A percentile compares a stretch with the other conserved stretches of the same genome.
Conservation (phyloP, 163 green algal genomes). For the Scenedesmus sp. region DNA sequence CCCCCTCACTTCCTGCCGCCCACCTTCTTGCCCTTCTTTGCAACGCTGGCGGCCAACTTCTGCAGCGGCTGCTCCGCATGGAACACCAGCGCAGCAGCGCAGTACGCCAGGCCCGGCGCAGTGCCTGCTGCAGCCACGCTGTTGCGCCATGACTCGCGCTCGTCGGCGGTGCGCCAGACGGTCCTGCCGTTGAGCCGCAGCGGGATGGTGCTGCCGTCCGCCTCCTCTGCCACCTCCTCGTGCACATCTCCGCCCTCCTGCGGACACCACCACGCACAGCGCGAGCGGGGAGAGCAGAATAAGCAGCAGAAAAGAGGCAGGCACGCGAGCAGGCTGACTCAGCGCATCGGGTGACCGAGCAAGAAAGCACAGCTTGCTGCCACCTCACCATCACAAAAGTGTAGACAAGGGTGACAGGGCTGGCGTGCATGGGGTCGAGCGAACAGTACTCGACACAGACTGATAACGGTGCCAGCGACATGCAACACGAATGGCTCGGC, state of each 20-base stretch:
- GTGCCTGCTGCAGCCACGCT: slow-evolving; percentile 32
- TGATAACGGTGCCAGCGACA: no score
- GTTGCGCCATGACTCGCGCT: slow-evolving; percentile 42
- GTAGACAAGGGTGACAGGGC: no score
- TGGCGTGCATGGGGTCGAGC: no score
- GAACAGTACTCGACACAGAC: no score
- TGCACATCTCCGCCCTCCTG: slow-evolving; percentile 19
- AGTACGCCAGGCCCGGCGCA: slow-evolving; percentile 22
- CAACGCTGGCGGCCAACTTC: neutral
- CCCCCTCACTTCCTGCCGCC: neutral
- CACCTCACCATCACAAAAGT: no score
- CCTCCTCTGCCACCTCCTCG: slow-evolving; percentile 44
- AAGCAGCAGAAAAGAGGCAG: no score
- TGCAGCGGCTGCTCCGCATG: slow-evolving; percentile 36
- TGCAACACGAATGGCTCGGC: no score
- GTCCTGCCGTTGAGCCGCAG: neutral
- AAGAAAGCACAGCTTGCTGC: no score
- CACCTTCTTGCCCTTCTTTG: neutral
- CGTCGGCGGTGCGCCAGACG: slow-evolving; percentile 19
- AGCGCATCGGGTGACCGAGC: no score
- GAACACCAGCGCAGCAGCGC: slow-evolving; percentile 37
- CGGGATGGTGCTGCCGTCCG: neutral
- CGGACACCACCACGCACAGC: neutral
- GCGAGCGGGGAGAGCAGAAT: no score
- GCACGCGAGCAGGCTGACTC: no score